Percentiles rank a stretch among this genome's conserved stretches.
These are phyloP conservation scores for Tricholoma flavovirens DNA, from an alignment of 768 basidiomycete species.

Conservation along the genomic window DNA sequence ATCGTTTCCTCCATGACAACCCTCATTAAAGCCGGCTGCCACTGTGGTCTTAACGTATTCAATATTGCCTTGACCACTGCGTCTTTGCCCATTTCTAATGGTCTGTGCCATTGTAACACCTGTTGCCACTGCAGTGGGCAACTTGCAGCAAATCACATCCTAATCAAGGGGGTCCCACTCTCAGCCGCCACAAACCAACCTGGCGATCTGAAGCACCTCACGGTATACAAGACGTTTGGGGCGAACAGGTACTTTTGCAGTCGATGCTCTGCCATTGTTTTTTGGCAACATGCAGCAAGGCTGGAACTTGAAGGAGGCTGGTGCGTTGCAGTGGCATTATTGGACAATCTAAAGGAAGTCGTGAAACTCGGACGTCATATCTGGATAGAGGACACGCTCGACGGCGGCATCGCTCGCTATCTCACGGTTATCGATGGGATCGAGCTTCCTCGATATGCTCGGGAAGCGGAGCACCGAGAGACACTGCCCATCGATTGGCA, in stretches of 20 bases:
- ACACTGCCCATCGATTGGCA: constrained; percentile 9
- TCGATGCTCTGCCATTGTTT: constrained; percentile 14
- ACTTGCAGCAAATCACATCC: constrained; percentile 12
- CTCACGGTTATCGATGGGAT: constrained; percentile 7
- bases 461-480: background rate
- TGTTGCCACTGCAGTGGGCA: constrained; percentile 26
- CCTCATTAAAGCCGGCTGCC: constrained; percentile 22
- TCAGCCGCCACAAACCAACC: constrained; percentile 5
- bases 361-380: constrained; percentile 8
- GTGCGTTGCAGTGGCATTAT: constrained; percentile 10
- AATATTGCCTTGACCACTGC: constrained; percentile 15
- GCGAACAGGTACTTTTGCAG: constrained; percentile 15
- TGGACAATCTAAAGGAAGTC: constrained; percentile 12
- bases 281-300: constrained; percentile 7
- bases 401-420: constrained; percentile 15
- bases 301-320: constrained; percentile 6
- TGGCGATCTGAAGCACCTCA: constrained; percentile 11
- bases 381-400: constrained; percentile 14
- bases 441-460: constrained; percentile 10
- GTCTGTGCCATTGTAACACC: constrained; percentile 25
- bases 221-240: constrained; percentile 9
- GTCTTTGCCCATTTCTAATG: constrained; percentile 14
- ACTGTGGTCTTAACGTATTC: constrained; percentile 20
- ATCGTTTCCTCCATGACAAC: no score
- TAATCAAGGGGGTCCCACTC: constrained; percentile 12